Percentiles rank a stretch among this genome's conserved stretches.
Conservation (phyloP, 345 rosid genomes). For the Eucalyptus dawsonii region DNA sequence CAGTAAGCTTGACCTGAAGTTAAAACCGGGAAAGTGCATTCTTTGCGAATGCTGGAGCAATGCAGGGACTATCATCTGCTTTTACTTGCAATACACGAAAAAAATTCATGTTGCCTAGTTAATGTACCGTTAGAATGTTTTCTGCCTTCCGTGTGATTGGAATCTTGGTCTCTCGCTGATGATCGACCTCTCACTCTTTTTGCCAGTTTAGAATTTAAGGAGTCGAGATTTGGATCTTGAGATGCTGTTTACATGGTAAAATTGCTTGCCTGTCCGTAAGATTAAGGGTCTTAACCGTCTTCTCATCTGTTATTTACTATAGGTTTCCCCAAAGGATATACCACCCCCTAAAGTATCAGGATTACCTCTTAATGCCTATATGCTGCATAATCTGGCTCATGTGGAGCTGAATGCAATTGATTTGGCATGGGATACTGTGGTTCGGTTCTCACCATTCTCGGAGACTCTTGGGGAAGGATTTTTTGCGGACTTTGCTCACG, state of each 20-base stretch:
- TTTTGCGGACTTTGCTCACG: constrained; percentile 90
- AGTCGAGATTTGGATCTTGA: background rate
- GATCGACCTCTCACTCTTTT: background rate
- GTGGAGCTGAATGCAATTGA: constrained; percentile 95
- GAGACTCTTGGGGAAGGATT: constrained; percentile 52
- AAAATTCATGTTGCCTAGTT: background rate
- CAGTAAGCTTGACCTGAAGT: background rate
- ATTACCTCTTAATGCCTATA: constrained; percentile 80
- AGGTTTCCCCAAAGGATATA: constrained; percentile 75
- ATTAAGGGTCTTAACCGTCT: background rate
- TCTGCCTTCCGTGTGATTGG: background rate
- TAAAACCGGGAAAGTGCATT: background rate
- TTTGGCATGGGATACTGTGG: constrained; percentile 97
- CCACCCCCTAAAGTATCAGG: constrained; percentile 60
- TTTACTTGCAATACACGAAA: background rate
- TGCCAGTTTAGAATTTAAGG: background rate
- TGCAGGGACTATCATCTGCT: background rate
- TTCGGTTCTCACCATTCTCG: constrained; percentile 64
- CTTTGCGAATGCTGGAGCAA: background rate
- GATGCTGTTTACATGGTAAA: background rate
- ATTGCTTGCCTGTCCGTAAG: background rate
- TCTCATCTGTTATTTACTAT: background rate
- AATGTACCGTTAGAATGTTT: background rate
- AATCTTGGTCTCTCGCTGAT: background rate
- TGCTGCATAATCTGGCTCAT: constrained; percentile 93